Percentiles rank a stretch among this genome's conserved stretches.
phyloP scores from a whole-genome alignment of 768 basidiomycete genomes.

The Mycena maculata region DNA sequence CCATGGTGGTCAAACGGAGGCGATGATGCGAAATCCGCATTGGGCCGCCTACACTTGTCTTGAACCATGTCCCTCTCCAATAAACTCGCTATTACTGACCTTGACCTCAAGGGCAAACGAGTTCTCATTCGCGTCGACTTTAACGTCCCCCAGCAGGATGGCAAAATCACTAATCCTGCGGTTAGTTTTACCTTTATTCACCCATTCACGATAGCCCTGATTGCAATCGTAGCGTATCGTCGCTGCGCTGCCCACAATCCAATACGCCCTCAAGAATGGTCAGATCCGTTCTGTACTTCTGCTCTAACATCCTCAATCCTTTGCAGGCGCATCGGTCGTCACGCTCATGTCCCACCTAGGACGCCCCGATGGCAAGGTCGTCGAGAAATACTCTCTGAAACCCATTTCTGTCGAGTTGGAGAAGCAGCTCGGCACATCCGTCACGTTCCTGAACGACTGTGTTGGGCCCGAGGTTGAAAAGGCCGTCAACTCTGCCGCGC shows the following conservation, averaged over 20 bases:
- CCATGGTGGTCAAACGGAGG: constrained; percentile 45
- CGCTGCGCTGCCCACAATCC: constrained; percentile 94
- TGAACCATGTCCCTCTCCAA: constrained; percentile 91
- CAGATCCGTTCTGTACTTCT: constrained; percentile 23
- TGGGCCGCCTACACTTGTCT: too few species aligned
- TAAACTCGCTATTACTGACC: constrained; percentile 93
- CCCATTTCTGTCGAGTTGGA: constrained; percentile 87
- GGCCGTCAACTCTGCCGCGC: constrained; percentile 71
- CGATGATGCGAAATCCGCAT: constrained; percentile 32
- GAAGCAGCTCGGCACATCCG: constrained; percentile 74
- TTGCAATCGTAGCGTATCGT: constrained; percentile 83
- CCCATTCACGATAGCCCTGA: constrained; percentile 29
- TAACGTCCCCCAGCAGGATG: constrained; percentile 91
- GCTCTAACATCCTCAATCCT: constrained; percentile 28
- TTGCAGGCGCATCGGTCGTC: constrained; percentile 79
- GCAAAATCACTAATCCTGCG: constrained; percentile 95
- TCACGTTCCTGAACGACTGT: constrained; percentile 87
- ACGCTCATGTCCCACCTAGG: constrained; percentile 98
- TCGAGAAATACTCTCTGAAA: constrained; percentile 89
- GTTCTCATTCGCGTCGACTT: constrained; percentile 97
- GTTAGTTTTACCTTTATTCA: constrained; percentile 62
- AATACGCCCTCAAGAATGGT: constrained; percentile 92
- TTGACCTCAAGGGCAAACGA: constrained; percentile 87
- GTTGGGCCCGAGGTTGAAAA: constrained; percentile 89
- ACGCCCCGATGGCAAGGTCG: constrained; percentile 92